Conservation (phyloP, 768 basidiomycete genomes). For the Leccinellum rugosiceps region DNA sequence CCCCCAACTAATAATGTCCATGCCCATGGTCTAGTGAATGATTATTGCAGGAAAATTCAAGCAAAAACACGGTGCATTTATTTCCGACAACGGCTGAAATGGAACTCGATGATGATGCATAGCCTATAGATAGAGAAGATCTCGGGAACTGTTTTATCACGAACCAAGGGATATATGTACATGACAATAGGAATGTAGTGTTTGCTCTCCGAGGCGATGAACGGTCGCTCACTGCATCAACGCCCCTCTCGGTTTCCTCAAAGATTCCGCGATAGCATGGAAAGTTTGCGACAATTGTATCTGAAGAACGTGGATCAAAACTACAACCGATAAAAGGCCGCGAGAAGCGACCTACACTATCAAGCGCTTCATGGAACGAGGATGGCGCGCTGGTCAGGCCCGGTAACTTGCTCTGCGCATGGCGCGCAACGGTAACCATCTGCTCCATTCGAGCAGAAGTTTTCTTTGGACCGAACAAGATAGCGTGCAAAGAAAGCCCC, state of each 20-base stretch:
- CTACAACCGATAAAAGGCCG: neutral
- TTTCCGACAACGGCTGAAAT: neutral
- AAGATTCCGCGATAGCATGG: conserved; percentile 53
- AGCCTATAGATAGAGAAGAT: neutral
- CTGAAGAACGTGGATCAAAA: conserved; percentile 25
- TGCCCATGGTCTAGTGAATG: too few species aligned
- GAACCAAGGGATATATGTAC: neutral
- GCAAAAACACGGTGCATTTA: neutral
- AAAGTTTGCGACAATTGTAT: conserved; percentile 52
- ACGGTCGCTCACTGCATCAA: conserved; percentile 32
- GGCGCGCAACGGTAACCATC: conserved; percentile 49
- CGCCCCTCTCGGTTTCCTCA: conserved; percentile 50
- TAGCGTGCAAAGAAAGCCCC: conserved; percentile 55
- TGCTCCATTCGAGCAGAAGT: conserved; percentile 30
- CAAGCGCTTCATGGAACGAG: conserved; percentile 47
- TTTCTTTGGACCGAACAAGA: conserved; percentile 46
- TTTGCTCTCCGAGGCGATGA: neutral
- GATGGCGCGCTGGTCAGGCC: conserved; percentile 34
- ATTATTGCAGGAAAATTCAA: too few species aligned
- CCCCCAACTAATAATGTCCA: too few species aligned
- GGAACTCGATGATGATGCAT: neutral
- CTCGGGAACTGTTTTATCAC: neutral
- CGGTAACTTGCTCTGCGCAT: conserved; percentile 39
- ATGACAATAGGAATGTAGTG: neutral
- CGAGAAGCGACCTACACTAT: conserved; percentile 37